phyloP scores from a whole-genome alignment of 1,139 yeast species.

The Candida mesenterica region DNA sequence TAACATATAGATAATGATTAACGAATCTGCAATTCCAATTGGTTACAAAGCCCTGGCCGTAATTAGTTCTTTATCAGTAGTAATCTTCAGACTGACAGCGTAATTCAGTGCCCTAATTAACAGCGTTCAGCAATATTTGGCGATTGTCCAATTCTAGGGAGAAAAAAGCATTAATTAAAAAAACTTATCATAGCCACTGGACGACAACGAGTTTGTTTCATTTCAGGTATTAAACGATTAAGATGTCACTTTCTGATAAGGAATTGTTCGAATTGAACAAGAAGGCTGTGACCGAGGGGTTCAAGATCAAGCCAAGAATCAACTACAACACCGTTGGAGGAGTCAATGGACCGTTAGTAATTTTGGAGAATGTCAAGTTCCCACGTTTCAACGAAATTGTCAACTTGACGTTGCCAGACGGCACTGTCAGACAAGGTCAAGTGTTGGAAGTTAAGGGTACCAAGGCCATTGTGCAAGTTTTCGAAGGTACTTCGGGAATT shows the following conservation, averaged over 20 bases:
- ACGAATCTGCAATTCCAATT: too few relatives aligned
- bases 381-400: constrained; percentile 97
- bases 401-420: constrained; percentile 93
- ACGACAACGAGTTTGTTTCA: constrained; percentile 1
- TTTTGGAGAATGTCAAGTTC: constrained; percentile 92
- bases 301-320: constrained; percentile 84
- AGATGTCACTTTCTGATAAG: constrained; percentile 41
- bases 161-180: too few relatives aligned
- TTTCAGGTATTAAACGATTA: constrained; percentile 8
- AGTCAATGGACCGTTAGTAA: constrained; percentile 96
- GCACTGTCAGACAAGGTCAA: constrained; percentile 92
- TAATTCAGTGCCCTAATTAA: too few relatives aligned
- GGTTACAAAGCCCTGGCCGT: too few relatives aligned
- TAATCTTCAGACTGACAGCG: too few relatives aligned
- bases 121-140: too few relatives aligned
- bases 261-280: constrained; percentile 78
- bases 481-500: constrained; percentile 96
- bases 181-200: too few relatives aligned
- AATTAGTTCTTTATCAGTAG: too few relatives aligned
- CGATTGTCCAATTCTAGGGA: too few relatives aligned
- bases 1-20: too few relatives aligned
- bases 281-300: constrained; percentile 88
- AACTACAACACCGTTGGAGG: constrained; percentile 96
- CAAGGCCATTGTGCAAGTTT: constrained; percentile 97
- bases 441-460: constrained; percentile 96